phyloP scores from a whole-genome alignment of 148 eudicot genomes.

The Persicaria maculosa region DNA sequence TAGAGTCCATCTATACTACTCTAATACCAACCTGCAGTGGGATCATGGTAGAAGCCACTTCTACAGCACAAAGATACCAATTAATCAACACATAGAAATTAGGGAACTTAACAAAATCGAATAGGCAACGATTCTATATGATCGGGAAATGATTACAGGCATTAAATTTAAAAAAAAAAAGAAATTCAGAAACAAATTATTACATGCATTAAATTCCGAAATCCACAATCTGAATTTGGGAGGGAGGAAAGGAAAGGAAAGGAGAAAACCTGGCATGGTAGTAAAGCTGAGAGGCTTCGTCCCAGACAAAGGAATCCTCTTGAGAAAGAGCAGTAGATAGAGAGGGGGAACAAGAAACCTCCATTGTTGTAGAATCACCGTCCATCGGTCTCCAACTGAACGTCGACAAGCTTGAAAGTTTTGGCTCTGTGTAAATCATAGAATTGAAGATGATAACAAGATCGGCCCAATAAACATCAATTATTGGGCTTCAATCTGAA shows the following conservation, averaged over 20 bases:
- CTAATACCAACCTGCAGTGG: conserved; percentile 89
- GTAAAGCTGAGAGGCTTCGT: conserved; percentile 62
- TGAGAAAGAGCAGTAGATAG: conserved; percentile 15
- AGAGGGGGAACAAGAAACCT: not conserved
- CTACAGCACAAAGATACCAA: conserved; percentile 34
- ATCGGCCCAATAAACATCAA: not conserved
- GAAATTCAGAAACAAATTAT: not conserved
- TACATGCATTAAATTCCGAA: not conserved
- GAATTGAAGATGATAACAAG: not conserved
- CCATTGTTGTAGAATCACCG: conserved; percentile 17
- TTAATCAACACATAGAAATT: not conserved
- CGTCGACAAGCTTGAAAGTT: too few species aligned
- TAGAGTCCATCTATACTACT: conserved; percentile 70
- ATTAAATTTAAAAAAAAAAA: not conserved
- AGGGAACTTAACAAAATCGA: not conserved
- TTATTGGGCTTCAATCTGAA: not conserved
- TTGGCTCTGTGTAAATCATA: not conserved
- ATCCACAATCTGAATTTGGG: not conserved
- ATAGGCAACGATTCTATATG: not conserved
- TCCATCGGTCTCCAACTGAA: not conserved
- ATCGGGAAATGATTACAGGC: not conserved
- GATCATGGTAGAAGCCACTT: conserved; percentile 93
- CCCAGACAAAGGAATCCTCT: conserved; percentile 62
- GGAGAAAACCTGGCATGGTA: conserved; percentile 60
- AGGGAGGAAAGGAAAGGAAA: not conserved